Evolutionary conservation across 306 rosid genomes (phyloP).

Genomic region (Delonix regia): DNA sequence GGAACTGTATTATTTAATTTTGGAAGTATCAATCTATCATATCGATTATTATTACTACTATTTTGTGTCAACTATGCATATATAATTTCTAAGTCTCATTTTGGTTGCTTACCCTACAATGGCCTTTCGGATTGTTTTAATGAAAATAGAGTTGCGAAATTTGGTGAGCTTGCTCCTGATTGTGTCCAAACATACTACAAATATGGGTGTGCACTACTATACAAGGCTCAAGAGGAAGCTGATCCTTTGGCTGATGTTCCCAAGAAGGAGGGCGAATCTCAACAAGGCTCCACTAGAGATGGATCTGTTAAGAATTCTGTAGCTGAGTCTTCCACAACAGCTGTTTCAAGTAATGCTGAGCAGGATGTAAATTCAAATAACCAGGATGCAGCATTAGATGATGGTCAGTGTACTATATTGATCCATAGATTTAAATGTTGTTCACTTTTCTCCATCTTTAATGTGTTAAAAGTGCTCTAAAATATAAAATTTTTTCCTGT

Average conservation of each 20-base stretch:
- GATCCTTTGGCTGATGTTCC: constrained; percentile 90
- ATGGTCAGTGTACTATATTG: constrained; percentile 53
- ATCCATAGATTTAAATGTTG: neutral
- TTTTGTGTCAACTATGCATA: constrained; percentile 25
- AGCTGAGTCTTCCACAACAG: constrained; percentile 71
- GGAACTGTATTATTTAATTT: neutral
- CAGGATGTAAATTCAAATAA: constrained; percentile 50
- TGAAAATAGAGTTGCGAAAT: constrained; percentile 63
- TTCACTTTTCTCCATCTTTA: neutral
- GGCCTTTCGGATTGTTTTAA: constrained; percentile 29
- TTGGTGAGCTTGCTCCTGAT: constrained; percentile 90
- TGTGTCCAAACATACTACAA: constrained; percentile 81
- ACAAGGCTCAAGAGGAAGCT: constrained; percentile 96
- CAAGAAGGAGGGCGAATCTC: constrained; percentile 70
- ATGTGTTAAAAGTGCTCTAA: neutral
- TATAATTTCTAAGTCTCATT: neutral
- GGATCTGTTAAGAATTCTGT: constrained; percentile 61
- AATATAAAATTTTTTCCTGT: neutral
- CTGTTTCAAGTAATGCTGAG: constrained; percentile 57
- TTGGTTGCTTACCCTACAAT: neutral
- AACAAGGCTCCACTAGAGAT: constrained; percentile 57
- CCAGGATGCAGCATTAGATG: constrained; percentile 56
- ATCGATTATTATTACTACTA: neutral
- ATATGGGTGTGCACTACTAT: constrained; percentile 85
- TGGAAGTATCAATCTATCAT: neutral